Percentiles rank a stretch among this genome's conserved stretches.
Evolutionary conservation across 2,329 filamentous ascomycete species (phyloP).

Genomic region (Trichoderma breve): DNA sequence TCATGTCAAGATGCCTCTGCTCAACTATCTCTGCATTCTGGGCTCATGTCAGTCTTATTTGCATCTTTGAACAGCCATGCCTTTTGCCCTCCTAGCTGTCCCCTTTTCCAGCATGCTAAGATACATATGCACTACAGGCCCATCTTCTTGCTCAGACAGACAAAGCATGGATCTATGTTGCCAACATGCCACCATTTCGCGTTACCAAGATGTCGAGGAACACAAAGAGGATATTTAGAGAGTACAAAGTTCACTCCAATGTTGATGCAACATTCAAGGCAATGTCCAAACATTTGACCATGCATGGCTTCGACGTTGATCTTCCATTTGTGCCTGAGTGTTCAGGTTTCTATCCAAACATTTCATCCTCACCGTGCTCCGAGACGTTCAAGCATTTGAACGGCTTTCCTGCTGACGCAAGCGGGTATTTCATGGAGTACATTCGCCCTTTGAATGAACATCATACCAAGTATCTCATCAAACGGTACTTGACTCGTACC

Average conservation of each 20-base stretch:
- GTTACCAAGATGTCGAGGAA: constrained; percentile 17
- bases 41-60: constrained; percentile 15
- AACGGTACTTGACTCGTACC: constrained; percentile 16
- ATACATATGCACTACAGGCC: background rate
- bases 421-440: constrained; percentile 23
- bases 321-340: constrained; percentile 17
- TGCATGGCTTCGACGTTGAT: constrained; percentile 15
- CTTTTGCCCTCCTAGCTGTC: background rate
- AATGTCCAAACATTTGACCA: background rate
- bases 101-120: background rate
- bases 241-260: constrained; percentile 13
- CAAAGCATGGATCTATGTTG: constrained; percentile 18
- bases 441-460: constrained; percentile 21
- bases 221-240: constrained; percentile 8
- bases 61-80: background rate
- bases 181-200: constrained; percentile 18
- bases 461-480: constrained; percentile 21
- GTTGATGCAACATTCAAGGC: constrained; percentile 16
- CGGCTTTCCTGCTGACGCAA: constrained; percentile 15
- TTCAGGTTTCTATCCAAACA: constrained; percentile 15
- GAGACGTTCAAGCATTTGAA: constrained; percentile 12
- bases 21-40: constrained; percentile 18
- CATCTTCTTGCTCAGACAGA: constrained; percentile 19
- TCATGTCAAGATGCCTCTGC: constrained; percentile 15
- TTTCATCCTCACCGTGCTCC: constrained; percentile 10